These are phyloP conservation scores for Metschnikowia peoriensis DNA, from an alignment of 805 yeast species.

Conservation along the genomic window DNA sequence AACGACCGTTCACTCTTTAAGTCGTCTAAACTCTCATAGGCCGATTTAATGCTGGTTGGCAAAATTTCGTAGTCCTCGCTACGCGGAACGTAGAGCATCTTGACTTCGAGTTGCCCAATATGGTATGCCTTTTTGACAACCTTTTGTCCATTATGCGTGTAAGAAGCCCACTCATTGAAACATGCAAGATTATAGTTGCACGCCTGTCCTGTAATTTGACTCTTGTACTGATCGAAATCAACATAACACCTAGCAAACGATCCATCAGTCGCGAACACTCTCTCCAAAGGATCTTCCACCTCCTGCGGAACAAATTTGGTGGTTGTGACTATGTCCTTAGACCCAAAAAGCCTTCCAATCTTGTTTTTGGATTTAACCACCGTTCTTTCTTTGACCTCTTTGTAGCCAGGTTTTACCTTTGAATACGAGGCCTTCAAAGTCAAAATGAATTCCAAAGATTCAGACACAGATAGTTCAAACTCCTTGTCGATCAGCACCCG, in stretches of 20 bases:
- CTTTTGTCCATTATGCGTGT: slow-evolving; percentile 22
- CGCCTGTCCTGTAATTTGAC: slow-evolving; percentile 52
- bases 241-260: slow-evolving; percentile 81
- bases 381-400: slow-evolving; percentile 60
- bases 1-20: slow-evolving; percentile 25
- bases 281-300: slow-evolving; percentile 58
- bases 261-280: slow-evolving; percentile 76
- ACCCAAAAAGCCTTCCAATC: slow-evolving; percentile 47
- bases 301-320: slow-evolving; percentile 53
- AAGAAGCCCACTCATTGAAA: slow-evolving; percentile 77
- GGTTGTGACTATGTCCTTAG: slow-evolving; percentile 46
- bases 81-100: slow-evolving; percentile 69
- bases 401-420: slow-evolving; percentile 47
- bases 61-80: slow-evolving; percentile 56
- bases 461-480: slow-evolving; percentile 65
- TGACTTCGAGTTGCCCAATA: slow-evolving; percentile 65
- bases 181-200: slow-evolving; percentile 56
- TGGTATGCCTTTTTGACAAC: slow-evolving; percentile 47
- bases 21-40: slow-evolving; percentile 34
- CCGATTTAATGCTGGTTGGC: slow-evolving; percentile 64
- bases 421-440: slow-evolving; percentile 69
- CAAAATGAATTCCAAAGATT: slow-evolving; percentile 59
- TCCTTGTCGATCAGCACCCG: slow-evolving; percentile 59
- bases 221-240: slow-evolving; percentile 56
- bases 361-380: slow-evolving; percentile 45